Base-by-base conservation (phyloP, 257 asterid species). In the Linaria vulgaris region DNA sequence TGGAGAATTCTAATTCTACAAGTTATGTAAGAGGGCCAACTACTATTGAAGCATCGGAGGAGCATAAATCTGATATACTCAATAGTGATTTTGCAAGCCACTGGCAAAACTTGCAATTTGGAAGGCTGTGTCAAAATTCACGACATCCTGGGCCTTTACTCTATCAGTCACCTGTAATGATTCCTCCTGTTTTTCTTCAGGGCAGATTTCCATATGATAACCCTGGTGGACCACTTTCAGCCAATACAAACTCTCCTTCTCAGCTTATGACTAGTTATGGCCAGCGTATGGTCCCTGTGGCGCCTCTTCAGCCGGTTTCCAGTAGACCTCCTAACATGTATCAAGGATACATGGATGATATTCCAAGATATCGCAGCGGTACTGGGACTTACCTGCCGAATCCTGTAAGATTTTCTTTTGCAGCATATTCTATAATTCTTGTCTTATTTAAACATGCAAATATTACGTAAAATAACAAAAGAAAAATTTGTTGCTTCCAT, bases 371-470 rank as follows among this genome's bases (percentile, higher is more conserved):
- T 62, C 95, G 95, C 58, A 83, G 87, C 20, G 99, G 99, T 78
- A 94, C 99, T 21, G 99, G 99, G 69, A 90, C 96, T 37, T 94
- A 90, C 79, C 82, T 90, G 73, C 99, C 99, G 19, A 88, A 90
- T 84, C 96, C 94, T 68, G 99, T 94, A 79, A 90, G 97, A 65
- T 73, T 19, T 68, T 21, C n/a, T 19, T 51, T 60, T 73, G 49
- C 44, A 60, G 47, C 20, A 22, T 57, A 20, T 25, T 47, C 25
- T 55, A 41, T 37, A 39, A 8, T 52, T 37, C 25, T 66, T 39
- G 12, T 62, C 63, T 60, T 25, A 4, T 58, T 3, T 20, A 37
- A 16, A 16, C 20, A 56, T 46, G 1, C 52, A 46, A 37, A 17
- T 57, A 12, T 38, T 37, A 19, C 27, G 34, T 34, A 3, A 34